Evolutionary conservation across 176 grass and related monocot genomes (phyloP), one percentile per base, ranked within the genome.

Genomic region (Elaeis guineensis): DNA sequence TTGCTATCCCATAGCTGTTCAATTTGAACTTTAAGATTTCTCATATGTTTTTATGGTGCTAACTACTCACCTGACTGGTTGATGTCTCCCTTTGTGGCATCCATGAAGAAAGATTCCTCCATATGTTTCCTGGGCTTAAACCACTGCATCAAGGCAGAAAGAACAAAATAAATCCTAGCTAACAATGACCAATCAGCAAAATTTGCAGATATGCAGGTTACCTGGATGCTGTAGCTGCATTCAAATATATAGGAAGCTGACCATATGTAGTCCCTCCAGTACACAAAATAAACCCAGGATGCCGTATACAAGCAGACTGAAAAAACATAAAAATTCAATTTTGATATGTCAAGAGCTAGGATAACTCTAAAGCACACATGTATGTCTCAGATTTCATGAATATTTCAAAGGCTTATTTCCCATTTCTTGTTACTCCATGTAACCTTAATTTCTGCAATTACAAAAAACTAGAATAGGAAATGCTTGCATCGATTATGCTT

Each of bases 41-140:
- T 44, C 35, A 12, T 44, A 44, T 44, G 35, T 2, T 44, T 44
- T 44, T 44, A 14, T 8, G 1, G 11, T 44, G 35, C 9, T 30
- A 30, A 30, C 30, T 44, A 54, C 50, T 81, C 82, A 88, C 92
- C 92, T 85, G 78, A 83, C 35, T 25, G 68, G 77, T 39, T 55
- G 92, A 28, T 52, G 76, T 52, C 16, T 66, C 72, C 59, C 76
- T 91, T 55, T 50, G 82, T 61, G 78, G 92, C 51, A 97, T 84
- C 92, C 92, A 97, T 67, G 92, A 91, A 61, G 92, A 82, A 72
- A 97, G 61, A 52, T 82, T 91, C 75, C 92, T 91, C 65, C 85
- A 82, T 61, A 97, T 64, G 71, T 90, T 97, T 75, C 66, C 81
- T 71, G 80, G 75, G 49, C 82, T 80, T 51, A 91, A 70, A 76